A percentile compares a stretch with the other conserved stretches of the same genome.
phyloP scores from a whole-genome alignment of 441 rosid genomes.

The Lepidium campestre region DNA sequence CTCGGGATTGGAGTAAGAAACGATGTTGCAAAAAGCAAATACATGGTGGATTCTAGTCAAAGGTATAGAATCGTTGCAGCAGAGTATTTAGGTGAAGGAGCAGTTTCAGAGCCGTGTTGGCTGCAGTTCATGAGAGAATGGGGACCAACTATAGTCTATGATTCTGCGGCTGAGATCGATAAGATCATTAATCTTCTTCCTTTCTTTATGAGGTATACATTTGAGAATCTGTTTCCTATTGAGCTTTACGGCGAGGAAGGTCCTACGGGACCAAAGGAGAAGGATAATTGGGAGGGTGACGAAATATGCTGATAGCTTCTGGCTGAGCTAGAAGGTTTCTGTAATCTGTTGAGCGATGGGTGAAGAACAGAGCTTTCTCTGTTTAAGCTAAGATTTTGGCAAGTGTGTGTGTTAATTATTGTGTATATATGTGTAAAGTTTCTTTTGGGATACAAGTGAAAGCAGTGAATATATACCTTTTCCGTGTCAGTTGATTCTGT shows the following conservation, averaged over 20 bases:
- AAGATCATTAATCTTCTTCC: conserved; percentile 50
- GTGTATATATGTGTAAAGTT: neutral
- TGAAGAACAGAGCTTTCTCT: conserved; percentile 18
- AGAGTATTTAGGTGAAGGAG: conserved; percentile 52
- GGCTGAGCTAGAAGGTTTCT: neutral
- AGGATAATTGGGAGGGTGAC: conserved; percentile 65
- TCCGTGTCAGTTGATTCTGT: too few relatives aligned
- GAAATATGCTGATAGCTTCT: conserved; percentile 35
- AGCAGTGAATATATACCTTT: neutral
- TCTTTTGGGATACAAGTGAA: neutral
- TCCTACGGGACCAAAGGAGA: conserved; percentile 73
- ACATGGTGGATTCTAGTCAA: conserved; percentile 44
- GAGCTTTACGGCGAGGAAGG: conserved; percentile 72
- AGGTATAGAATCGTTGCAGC: conserved; percentile 47
- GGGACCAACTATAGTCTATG: conserved; percentile 64
- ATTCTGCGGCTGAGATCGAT: conserved; percentile 55
- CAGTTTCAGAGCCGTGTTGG: conserved; percentile 53
- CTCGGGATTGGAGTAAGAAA: conserved; percentile 58
- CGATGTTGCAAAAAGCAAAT: conserved; percentile 43
- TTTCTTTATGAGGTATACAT: conserved; percentile 45
- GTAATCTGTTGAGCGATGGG: neutral
- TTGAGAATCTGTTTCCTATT: conserved; percentile 58
- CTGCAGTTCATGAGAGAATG: conserved; percentile 64
- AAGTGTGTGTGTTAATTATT: neutral
- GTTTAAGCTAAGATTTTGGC: neutral